Base-by-base conservation (phyloP, 176 grass and related monocot species). In the Urochloa ruziziensis region DNA sequence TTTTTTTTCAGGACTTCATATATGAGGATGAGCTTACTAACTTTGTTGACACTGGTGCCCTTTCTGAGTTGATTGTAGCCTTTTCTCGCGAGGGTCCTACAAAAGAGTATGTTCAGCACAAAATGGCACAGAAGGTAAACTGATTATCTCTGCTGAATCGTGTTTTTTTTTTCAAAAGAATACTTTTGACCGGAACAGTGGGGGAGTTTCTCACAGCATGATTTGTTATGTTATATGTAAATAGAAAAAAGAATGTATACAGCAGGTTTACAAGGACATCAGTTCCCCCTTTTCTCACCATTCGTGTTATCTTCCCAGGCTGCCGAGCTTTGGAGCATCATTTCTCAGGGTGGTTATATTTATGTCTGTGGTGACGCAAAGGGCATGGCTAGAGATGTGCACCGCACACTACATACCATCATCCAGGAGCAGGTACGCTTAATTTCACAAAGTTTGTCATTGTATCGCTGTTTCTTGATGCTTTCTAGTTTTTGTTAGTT, bases 341-440 rank as follows among this genome's bases (percentile, higher is more conserved):
- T 98, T 88, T 98, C 89, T 62, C 87, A 94, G 78, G 93, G 91
- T 0, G 96, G 93, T 77, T 98, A 94, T 78, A 58, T 98, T 73
- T 98, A 95, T 52, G 93, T 98, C 28, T 98, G 96, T 36, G 96
- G 96, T 53, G 93, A 98, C 15, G 96, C 96, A 0, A 98, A 95
- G 74, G 96, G 96, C 46, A 98, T 98, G 96, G 96, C 93, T 37
- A 93, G 91, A 86, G 96, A 98, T 82, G 96, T 98, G 39, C 96
- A 98, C 83, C 87, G 85, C 67, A 71, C 80, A 2, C 85, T 98
- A 67, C 91, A 98, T 70, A 92, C 89, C 62, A 90, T 95, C 24
- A 47, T 90, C 65, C 91, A 98, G 82, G 96, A 95, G 28, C 96
- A 95, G 93, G 96, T 94, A 93, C 24, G 24, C 19, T 44, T 61